phyloP scores from a whole-genome alignment of 2,329 filamentous ascomycete genomes.

The Pseudocercospora fuligena region DNA sequence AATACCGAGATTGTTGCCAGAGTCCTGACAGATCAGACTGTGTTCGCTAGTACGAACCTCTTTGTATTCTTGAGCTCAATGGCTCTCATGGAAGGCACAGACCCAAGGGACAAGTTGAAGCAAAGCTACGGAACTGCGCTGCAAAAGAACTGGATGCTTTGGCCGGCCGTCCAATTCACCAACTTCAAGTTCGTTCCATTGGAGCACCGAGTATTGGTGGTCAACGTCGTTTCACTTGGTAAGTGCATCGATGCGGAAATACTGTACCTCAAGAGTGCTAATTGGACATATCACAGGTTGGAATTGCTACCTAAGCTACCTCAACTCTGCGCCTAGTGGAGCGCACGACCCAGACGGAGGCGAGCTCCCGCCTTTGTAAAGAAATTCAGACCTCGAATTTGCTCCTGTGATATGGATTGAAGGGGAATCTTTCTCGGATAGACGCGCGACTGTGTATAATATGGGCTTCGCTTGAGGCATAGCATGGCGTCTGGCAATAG shows the following conservation, averaged over 20 bases:
- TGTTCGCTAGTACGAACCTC: constrained; percentile 86
- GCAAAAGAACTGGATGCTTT: constrained; percentile 83
- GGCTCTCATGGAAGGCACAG: constrained; percentile 59
- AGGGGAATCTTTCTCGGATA: not conserved
- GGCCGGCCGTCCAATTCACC: constrained; percentile 81
- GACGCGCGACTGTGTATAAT: not conserved
- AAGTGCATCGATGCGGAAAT: constrained; percentile 36
- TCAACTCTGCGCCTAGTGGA: constrained; percentile 51
- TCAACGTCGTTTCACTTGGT: constrained; percentile 79
- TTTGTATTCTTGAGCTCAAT: constrained; percentile 81
- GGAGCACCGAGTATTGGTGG: constrained; percentile 80
- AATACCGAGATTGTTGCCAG: constrained; percentile 76
- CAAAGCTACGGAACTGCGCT: constrained; percentile 74
- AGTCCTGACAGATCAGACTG: constrained; percentile 77
- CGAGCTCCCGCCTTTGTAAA: constrained; percentile 18
- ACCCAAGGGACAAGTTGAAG: constrained; percentile 70
- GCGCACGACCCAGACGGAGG: constrained; percentile 23
- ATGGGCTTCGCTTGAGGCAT: not conserved
- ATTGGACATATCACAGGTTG: constrained; percentile 48
- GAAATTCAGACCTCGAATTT: not conserved
- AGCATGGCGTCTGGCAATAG: constrained; percentile 8
- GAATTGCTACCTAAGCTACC: constrained; percentile 64
- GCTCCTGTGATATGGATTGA: not conserved
- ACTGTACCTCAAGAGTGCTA: constrained; percentile 16
- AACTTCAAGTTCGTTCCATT: constrained; percentile 90